phyloP scores from a whole-genome alignment of 176 grass and related monocot species.

The Cymbopogon citratus region DNA sequence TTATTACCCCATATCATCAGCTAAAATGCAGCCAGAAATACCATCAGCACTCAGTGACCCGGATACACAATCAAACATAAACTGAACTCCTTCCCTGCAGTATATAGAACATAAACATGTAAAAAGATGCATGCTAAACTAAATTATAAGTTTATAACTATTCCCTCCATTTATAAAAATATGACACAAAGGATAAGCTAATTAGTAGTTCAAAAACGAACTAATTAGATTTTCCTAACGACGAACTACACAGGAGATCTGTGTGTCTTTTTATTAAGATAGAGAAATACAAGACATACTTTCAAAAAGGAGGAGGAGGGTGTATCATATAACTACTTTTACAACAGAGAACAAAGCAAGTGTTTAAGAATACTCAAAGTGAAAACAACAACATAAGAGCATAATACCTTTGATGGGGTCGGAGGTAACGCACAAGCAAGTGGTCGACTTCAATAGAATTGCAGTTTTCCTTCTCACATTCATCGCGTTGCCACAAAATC shows the following conservation, averaged over 20 bases:
- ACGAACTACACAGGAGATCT: neutral
- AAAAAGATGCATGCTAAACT: slow-evolving; percentile 17
- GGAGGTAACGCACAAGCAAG: slow-evolving; percentile 76
- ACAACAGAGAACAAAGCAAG: slow-evolving; percentile 7
- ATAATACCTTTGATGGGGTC: slow-evolving; percentile 86
- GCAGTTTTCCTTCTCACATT: slow-evolving; percentile 54
- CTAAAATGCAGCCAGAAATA: slow-evolving; percentile 93
- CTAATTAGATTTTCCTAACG: neutral
- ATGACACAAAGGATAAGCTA: neutral
- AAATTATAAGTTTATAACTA: neutral
- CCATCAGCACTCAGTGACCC: slow-evolving; percentile 75
- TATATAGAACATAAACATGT: slow-evolving; percentile 32
- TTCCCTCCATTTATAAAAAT: neutral
- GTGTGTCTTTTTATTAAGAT: too few species aligned
- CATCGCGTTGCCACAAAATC: slow-evolving; percentile 74
- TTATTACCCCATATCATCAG: slow-evolving; percentile 98
- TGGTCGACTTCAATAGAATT: slow-evolving; percentile 71
- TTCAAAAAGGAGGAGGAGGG: neutral
- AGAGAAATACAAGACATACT: neutral
- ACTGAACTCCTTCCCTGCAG: slow-evolving; percentile 97
- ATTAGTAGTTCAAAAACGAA: neutral
- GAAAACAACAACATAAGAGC: slow-evolving; percentile 15
- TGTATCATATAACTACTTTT: neutral
- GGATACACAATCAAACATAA: slow-evolving; percentile 99
- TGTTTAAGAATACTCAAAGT: slow-evolving; percentile 5